These are phyloP conservation scores for Ichthyophthirius multifiliis DNA, from an alignment of 169 alveolate species.

Conservation along the genomic window DNA sequence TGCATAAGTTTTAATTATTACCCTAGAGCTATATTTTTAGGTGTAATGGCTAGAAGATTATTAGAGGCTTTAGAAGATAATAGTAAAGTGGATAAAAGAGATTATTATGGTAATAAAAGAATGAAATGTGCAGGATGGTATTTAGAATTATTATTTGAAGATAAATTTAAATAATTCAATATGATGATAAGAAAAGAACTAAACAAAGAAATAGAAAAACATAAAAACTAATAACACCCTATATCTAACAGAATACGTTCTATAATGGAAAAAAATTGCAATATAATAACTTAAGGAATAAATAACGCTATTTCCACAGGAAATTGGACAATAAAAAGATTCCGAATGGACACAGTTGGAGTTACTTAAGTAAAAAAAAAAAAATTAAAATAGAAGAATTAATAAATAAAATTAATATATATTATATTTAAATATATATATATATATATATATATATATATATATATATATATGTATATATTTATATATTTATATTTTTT, in stretches of 20 bases:
- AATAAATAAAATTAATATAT: too few relatives aligned
- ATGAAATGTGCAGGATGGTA: conserved; percentile 98
- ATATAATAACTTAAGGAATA: conserved; percentile 95
- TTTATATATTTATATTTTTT: not conserved
- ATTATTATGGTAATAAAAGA: conserved; percentile 99
- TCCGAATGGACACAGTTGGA: conserved; percentile 98
- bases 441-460: too few relatives aligned
- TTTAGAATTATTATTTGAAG: conserved; percentile 97
- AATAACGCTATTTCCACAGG: conserved; percentile 97
- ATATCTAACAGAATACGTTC: conserved; percentile 59
- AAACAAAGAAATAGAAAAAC: conserved; percentile 86
- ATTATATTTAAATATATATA: too few relatives aligned
- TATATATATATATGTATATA: not conserved
- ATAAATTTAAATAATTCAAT: conserved; percentile 70
- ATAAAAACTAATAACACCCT: conserved; percentile 69
- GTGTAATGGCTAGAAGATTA: conserved; percentile 97
- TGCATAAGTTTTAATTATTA: conserved; percentile 76
- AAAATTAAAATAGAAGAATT: not conserved
- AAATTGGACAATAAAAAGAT: conserved; percentile 98
- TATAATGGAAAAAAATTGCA: conserved; percentile 50
- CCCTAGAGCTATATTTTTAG: conserved; percentile 90
- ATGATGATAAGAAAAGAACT: conserved; percentile 49
- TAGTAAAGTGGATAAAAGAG: conserved; percentile 96
- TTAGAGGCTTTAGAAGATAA: conserved; percentile 93
- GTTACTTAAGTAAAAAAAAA: conserved; percentile 87